Percentiles rank a stretch among this genome's conserved stretches.
Evolutionary conservation across 176 grass and related monocot genomes (phyloP).

Genomic region (Aegilops speltoides): DNA sequence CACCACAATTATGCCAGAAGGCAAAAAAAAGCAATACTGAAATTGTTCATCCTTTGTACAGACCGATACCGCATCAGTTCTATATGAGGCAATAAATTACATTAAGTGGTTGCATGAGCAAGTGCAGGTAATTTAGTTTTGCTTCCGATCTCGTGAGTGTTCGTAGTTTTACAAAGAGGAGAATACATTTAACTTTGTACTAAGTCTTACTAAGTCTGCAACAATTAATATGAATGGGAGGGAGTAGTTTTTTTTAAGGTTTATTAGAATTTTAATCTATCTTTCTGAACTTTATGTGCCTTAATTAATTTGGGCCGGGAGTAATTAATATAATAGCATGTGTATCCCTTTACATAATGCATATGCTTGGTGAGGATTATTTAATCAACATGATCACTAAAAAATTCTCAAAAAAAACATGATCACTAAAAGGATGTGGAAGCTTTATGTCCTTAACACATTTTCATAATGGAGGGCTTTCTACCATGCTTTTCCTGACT

Average conservation of each 20-base stretch:
- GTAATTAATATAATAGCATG: background rate
- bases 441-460: background rate
- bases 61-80: slow-evolving; percentile 95
- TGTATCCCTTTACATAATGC: background rate
- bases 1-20: background rate
- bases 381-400: background rate
- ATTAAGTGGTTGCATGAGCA: slow-evolving; percentile 95
- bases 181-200: background rate
- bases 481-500: background rate
- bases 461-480: background rate
- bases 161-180: background rate
- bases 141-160: background rate
- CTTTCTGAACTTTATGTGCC: no score
- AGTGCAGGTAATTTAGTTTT: slow-evolving; percentile 63
- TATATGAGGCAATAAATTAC: slow-evolving; percentile 82
- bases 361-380: background rate
- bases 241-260: no score
- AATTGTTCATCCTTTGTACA: slow-evolving; percentile 12
- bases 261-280: no score
- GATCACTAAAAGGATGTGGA: background rate
- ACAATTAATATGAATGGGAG: no score
- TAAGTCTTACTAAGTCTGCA: no score
- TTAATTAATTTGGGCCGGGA: no score
- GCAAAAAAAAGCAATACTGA: background rate
- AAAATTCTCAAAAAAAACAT: no score